These are phyloP conservation scores for Diutina ranongensis DNA, from an alignment of 1,139 yeast species.

Conservation along the genomic window DNA sequence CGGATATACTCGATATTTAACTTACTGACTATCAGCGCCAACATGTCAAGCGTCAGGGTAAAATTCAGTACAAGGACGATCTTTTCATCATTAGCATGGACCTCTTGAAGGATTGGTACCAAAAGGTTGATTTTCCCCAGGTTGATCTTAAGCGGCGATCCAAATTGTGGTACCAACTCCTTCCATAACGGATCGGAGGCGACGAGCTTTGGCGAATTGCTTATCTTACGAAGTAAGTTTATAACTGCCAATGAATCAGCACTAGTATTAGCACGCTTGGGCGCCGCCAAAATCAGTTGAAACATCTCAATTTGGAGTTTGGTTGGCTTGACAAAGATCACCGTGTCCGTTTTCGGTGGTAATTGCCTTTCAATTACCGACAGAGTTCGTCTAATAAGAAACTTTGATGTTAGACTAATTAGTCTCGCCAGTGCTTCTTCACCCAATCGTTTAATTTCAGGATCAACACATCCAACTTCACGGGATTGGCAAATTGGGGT, in stretches of 20 bases:
- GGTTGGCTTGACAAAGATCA: slow-evolving; percentile 73
- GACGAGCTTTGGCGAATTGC: slow-evolving; percentile 69
- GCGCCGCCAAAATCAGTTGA: slow-evolving; percentile 12
- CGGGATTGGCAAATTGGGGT: slow-evolving; percentile 66
- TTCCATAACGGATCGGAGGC: slow-evolving; percentile 26
- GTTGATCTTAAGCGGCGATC: slow-evolving; percentile 12
- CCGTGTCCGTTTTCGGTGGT: slow-evolving; percentile 69
- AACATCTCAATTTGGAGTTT: slow-evolving; percentile 46
- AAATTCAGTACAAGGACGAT: slow-evolving; percentile 82
- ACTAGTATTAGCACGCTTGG: neutral
- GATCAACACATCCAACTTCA: slow-evolving; percentile 55
- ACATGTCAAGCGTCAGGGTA: slow-evolving; percentile 74
- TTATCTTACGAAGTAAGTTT: slow-evolving; percentile 64
- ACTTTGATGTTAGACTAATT: slow-evolving; percentile 48
- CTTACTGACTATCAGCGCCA: slow-evolving; percentile 46
- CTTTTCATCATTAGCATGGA: slow-evolving; percentile 41
- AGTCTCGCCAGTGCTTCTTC: slow-evolving; percentile 50
- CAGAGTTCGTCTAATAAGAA: slow-evolving; percentile 69
- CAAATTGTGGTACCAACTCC: slow-evolving; percentile 9
- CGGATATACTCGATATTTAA: slow-evolving; percentile 44
- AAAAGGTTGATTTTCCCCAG: slow-evolving; percentile 51
- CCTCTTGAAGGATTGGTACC: slow-evolving; percentile 41
- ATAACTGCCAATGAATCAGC: slow-evolving; percentile 53
- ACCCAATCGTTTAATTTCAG: slow-evolving; percentile 41
- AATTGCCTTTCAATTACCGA: slow-evolving; percentile 50